Evolutionary conservation across 805 yeast species (phyloP), one percentile per base, ranked within the genome.

Genomic region (Hagleromyces aurorensis): DNA sequence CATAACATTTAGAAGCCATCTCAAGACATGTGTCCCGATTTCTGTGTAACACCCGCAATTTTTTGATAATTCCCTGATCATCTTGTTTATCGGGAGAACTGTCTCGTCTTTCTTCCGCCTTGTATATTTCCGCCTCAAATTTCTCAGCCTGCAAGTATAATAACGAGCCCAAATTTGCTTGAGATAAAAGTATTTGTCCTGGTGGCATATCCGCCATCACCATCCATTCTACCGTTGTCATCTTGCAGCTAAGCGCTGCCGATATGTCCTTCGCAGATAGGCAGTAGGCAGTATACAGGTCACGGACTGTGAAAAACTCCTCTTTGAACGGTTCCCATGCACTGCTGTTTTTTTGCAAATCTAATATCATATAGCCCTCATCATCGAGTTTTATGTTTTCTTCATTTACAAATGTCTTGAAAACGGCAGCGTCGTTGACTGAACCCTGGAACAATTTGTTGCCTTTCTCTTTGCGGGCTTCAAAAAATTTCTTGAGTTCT

Each of bases 251-350:
- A 12, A 76, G 58, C 2, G 87, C 85, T 26, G 70, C 58, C 12
- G 69, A 59, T 29, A 75, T 59, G 49, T 80, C 85, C n/a, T 84
- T 84, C 10, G 74, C 64, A 1, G 79, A 67, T 32, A 84, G 56
- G 37, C 81, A 78, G 21, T 76, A 61, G 2, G 91, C 85, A 3
- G 82, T 75, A 41, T 77, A 71, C 33, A 83, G 48, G 43, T 86
- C 94, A 55, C 89, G 66, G 2, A 84, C 78, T 32, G 76, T 73
- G 52, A 86, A 77, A 38, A 80, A 69, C 44, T 85, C 95, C 34
- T 79, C 83, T 20, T 76, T 63, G 51, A 82, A 86, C 3, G 78
- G 80, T 32, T 71, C 76, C 82, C 83, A 79, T 2, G 74, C 71
- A 28, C 65, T 68, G 21, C 64, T 70, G 46, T 64, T 59, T 30